Evolutionary conservation across 2,329 filamentous ascomycete species (phyloP).

Genomic region (Ophiocordyceps camponoti-leonardi): DNA sequence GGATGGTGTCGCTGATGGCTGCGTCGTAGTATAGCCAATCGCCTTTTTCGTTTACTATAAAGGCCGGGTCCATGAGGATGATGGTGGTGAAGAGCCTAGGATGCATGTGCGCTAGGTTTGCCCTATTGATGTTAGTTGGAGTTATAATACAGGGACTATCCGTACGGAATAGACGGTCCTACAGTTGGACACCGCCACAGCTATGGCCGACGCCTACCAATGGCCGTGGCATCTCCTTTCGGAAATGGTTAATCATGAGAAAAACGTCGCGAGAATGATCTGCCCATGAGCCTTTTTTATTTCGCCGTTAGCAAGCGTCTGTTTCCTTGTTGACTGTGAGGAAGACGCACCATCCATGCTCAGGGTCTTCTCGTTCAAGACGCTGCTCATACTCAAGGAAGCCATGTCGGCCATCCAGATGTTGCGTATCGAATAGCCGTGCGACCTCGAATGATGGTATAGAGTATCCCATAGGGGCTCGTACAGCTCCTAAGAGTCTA

Average conservation of each 20-base stretch:
- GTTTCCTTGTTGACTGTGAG: too few relatives aligned
- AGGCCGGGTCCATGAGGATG: conserved; percentile 61
- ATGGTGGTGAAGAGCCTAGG: conserved; percentile 56
- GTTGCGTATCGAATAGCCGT: conserved; percentile 50
- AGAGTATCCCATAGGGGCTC: conserved; percentile 76
- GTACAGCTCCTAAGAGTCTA: conserved; percentile 73
- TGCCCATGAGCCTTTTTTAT: conserved; percentile 49
- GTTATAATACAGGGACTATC: too few relatives aligned
- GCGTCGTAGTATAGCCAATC: conserved; percentile 26
- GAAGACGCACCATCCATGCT: conserved; percentile 51
- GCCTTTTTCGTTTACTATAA: conserved; percentile 34
- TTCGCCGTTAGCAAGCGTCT: conserved; percentile 4
- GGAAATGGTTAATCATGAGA: conserved; percentile 63
- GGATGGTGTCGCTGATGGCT: conserved; percentile 18
- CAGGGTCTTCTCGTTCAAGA: conserved; percentile 52
- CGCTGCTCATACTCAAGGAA: conserved; percentile 55
- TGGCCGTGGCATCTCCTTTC: conserved; percentile 43
- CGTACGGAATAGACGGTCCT: too few relatives aligned
- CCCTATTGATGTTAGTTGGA: conserved; percentile 28
- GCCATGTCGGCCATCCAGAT: conserved; percentile 77
- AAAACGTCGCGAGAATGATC: conserved; percentile 68
- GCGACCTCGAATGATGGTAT: conserved; percentile 3
- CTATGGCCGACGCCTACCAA: conserved; percentile 68
- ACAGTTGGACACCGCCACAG: conserved; percentile 42
- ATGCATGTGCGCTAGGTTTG: conserved; percentile 52